Base-by-base conservation (phyloP, 139 green algal species). In the Marvania coccoides region DNA sequence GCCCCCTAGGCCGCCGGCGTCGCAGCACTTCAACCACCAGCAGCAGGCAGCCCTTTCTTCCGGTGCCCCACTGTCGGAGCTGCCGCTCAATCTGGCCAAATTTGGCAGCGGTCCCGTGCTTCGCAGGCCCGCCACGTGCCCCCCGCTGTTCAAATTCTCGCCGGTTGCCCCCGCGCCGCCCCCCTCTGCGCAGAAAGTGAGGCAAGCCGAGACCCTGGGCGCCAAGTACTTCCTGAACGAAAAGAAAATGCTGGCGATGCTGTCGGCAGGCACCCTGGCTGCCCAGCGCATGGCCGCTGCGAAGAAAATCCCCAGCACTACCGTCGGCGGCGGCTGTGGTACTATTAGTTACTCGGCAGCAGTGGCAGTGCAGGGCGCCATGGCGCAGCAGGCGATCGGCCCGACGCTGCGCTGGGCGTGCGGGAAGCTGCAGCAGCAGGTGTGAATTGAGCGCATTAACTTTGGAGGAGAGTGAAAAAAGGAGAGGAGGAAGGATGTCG, bases 81-180 rank as follows among this genome's bases (percentile, higher is more conserved):
- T 51, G 19, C 19, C 42, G 19, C 19, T 51, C 19, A 51, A 51
- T 51, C 19, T 51, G 19, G 19, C 19, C 19, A 19, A 51, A 51
- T 51, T 28, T 51, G 42, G 42, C 19, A 51, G 19, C 19, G 42
- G 42, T 51, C 42, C 42, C 42, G 42, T 51, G 42, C 42, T 51
- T 19, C 19, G 19, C 19, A 51, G 19, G 19, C 65, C 65, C n/a
- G 35, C 39, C 40, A 26, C 47, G 23, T 71, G 65, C 53, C 65
- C 65, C 12, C 65, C 65, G 40, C 57, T 71, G 13, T 71, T 71
- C 65, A 71, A 71, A 51, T 19, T 51, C 19, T 19, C 42, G 19
- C 42, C 42, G 42, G 42, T 19, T 51, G 42, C 42, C 42, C 42
- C 42, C 42, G 19, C 19, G 19, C 42, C 42, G 19, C 19, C 42